phyloP scores from a whole-genome alignment of 768 basidiomycete species.

The Phaeotremella skinneri region DNA sequence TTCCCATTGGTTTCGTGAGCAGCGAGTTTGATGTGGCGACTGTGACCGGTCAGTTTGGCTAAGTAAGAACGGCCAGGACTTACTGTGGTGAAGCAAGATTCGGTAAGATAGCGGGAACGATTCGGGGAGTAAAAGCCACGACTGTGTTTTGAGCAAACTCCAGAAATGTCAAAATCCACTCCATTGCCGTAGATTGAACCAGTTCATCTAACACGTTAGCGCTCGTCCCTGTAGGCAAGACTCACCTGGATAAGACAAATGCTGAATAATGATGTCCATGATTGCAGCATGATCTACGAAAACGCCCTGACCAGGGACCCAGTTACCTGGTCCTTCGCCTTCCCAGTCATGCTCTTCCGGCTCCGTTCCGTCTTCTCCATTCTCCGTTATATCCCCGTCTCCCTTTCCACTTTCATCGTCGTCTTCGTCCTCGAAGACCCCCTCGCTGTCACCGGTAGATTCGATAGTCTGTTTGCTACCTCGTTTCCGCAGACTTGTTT shows the following conservation, averaged over 20 bases:
- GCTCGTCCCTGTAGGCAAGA: constrained; percentile 17
- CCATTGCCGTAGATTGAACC: constrained; percentile 87
- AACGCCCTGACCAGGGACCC: constrained; percentile 93
- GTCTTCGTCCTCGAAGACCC: constrained; percentile 16
- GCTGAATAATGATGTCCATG: constrained; percentile 85
- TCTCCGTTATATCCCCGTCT: constrained; percentile 15
- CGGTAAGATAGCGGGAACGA: constrained; percentile 87
- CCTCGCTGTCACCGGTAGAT: constrained; percentile 18
- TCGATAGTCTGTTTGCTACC: constrained; percentile 48
- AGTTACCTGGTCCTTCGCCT: constrained; percentile 57
- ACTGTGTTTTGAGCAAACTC: constrained; percentile 85
- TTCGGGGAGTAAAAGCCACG: constrained; percentile 87
- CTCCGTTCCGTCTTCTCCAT: constrained; percentile 31
- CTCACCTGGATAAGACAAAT: constrained; percentile 74
- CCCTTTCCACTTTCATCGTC: constrained; percentile 30
- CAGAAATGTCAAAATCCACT: constrained; percentile 89
- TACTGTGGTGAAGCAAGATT: constrained; percentile 66
- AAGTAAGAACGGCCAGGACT: constrained; percentile 3
- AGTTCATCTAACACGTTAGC: constrained; percentile 68
- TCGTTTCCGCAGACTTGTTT: constrained; percentile 47
- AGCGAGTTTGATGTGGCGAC: constrained; percentile 75
- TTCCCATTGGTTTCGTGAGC: constrained; percentile 83
- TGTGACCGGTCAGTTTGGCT: constrained; percentile 12
- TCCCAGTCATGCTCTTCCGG: constrained; percentile 50
- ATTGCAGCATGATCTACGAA: constrained; percentile 86